Evolutionary conservation across 768 basidiomycete genomes (phyloP).

Genomic region (Arthromyces matolae): DNA sequence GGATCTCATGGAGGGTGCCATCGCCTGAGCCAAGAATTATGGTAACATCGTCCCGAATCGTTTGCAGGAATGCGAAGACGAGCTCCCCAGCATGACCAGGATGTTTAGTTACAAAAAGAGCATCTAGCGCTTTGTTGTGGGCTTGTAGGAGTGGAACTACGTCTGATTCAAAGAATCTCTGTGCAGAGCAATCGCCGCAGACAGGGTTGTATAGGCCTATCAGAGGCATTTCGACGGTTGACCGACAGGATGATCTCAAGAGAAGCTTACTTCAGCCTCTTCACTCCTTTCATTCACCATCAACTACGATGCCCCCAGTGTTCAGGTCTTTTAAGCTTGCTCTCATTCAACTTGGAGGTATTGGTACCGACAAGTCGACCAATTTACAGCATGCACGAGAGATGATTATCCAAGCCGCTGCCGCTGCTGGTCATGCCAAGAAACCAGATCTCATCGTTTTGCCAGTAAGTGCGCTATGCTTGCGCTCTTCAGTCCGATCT

Average conservation of each 20-base stretch:
- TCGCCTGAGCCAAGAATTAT: conserved; percentile 80
- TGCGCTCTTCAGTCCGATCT: conserved; percentile 4
- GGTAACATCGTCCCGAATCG: conserved; percentile 31
- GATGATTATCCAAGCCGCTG: conserved; percentile 72
- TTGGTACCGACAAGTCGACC: conserved; percentile 64
- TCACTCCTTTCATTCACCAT: background rate
- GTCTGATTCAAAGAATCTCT: conserved; percentile 50
- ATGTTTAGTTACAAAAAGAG: conserved; percentile 44
- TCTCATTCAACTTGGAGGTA: conserved; percentile 82
- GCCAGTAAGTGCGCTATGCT: conserved; percentile 49
- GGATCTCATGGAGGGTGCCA: conserved; percentile 87
- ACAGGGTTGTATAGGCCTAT: conserved; percentile 76
- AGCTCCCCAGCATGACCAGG: conserved; percentile 52
- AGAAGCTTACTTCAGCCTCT: background rate
- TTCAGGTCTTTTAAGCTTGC: conserved; percentile 82
- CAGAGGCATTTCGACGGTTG: conserved; percentile 44
- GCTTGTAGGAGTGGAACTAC: conserved; percentile 61
- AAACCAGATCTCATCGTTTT: conserved; percentile 83
- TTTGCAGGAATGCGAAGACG: conserved; percentile 38
- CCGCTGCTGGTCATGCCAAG: conserved; percentile 30
- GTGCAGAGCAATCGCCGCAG: conserved; percentile 58
- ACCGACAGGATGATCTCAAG: too few relatives aligned
- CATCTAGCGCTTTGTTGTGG: conserved; percentile 36
- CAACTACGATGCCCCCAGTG: conserved; percentile 14
- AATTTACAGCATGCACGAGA: conserved; percentile 83